These are phyloP conservation scores for Pichia membranifaciens DNA, from an alignment of 805 yeast species.

Conservation along the genomic window DNA sequence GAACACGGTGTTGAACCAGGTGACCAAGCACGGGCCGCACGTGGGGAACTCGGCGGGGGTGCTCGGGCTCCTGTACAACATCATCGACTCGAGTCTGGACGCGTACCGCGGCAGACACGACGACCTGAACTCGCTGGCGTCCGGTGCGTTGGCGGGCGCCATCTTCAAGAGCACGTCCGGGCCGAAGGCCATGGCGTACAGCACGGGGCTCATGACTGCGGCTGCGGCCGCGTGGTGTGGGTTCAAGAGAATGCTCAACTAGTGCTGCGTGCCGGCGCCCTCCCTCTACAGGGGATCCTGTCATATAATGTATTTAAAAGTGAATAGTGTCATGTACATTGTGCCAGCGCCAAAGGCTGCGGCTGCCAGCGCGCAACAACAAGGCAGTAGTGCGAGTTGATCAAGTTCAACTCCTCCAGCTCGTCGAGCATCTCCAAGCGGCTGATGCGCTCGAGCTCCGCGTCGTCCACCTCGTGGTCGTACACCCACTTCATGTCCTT, in stretches of 20 bases:
- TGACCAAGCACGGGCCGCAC: constrained; percentile 94
- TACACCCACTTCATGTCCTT: constrained; percentile 42
- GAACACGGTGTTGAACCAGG: constrained; percentile 84
- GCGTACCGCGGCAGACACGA: constrained; percentile 85
- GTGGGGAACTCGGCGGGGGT: constrained; percentile 95
- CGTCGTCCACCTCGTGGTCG: constrained; percentile 38
- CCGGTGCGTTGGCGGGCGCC: constrained; percentile 93
- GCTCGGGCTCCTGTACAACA: constrained; percentile 80
- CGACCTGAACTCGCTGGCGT: constrained; percentile 70
- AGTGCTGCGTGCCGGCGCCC: too few species aligned
- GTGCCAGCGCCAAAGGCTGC: not conserved
- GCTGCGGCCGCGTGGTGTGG: constrained; percentile 95
- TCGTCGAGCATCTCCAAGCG: constrained; percentile 67
- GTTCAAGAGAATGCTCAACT: constrained; percentile 42
- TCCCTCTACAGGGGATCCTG: not conserved
- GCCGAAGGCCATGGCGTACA: constrained; percentile 77
- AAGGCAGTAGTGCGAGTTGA: constrained; percentile 57
- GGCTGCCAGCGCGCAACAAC: constrained; percentile 24
- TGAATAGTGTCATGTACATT: too few species aligned
- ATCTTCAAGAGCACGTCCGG: constrained; percentile 84
- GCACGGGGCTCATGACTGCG: constrained; percentile 78
- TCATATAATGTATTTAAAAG: not conserved
- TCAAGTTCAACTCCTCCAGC: constrained; percentile 59
- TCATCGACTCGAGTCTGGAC: constrained; percentile 76
- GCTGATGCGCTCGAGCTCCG: constrained; percentile 41